Percentiles rank a stretch among this genome's conserved stretches.
Evolutionary conservation across 139 green algal species (phyloP).

Genomic region (Chlorella vulgaris): DNA sequence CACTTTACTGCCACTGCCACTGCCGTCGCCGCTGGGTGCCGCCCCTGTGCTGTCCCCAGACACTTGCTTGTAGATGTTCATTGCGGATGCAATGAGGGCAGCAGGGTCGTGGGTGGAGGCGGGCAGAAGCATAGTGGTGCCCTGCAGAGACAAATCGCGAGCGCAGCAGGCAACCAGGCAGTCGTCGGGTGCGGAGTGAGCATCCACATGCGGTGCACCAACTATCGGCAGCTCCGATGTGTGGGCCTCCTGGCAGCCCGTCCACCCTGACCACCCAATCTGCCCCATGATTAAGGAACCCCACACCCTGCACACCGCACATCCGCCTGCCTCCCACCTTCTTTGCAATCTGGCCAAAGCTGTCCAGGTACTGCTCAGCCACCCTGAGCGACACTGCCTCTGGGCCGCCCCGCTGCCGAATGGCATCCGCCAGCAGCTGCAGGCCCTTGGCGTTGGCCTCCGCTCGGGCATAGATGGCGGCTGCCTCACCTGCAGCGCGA

Average conservation of each 20-base stretch:
- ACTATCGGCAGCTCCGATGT: too few relatives aligned
- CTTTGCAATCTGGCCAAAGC: constrained; percentile 90
- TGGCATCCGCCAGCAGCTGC: constrained; percentile 59
- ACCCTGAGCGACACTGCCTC: constrained; percentile 79
- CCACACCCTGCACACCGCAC: too few relatives aligned
- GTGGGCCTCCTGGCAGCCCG: too few relatives aligned
- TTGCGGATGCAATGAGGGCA: constrained; percentile 73
- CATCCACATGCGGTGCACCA: too few relatives aligned
- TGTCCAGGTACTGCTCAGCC: constrained; percentile 77
- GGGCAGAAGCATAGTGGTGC: constrained; percentile 92
- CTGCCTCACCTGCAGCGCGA: constrained; percentile 54
- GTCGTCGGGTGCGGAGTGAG: too few relatives aligned
- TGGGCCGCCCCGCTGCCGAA: constrained; percentile 59
- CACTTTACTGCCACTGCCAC: background rate
- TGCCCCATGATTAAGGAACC: too few relatives aligned
- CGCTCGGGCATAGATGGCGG: constrained; percentile 69
- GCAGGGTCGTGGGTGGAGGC: constrained; percentile 69
- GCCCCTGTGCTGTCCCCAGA: background rate
- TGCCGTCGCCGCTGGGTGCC: background rate
- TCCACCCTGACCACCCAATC: too few relatives aligned
- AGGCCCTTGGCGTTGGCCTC: constrained; percentile 76
- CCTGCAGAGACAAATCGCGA: too few relatives aligned
- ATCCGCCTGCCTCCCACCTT: too few relatives aligned
- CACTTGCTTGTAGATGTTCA: constrained; percentile 35
- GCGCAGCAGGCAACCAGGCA: too few relatives aligned